Conservation (phyloP, 1,139 yeast genomes). For the Lodderomyces parapsilosis region DNA sequence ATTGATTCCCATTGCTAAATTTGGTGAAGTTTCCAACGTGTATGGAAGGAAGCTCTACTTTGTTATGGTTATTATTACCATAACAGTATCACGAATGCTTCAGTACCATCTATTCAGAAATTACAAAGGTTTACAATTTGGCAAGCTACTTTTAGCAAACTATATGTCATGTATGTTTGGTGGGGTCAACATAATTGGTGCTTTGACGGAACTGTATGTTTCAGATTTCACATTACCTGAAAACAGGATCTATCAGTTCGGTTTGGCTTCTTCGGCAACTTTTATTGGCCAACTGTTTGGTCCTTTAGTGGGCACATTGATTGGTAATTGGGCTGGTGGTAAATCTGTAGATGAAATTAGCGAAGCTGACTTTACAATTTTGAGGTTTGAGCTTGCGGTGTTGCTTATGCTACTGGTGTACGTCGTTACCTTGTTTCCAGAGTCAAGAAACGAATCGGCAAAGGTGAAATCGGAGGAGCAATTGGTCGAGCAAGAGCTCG, state of each 20-base stretch:
- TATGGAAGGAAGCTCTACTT: slow-evolving; percentile 54
- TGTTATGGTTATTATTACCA: slow-evolving; percentile 28
- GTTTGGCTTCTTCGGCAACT: slow-evolving; percentile 53
- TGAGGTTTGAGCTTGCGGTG: slow-evolving; percentile 26
- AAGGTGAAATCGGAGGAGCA: slow-evolving; percentile 45
- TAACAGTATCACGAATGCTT: slow-evolving; percentile 24
- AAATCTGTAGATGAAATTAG: neutral
- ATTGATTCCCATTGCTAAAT: slow-evolving; percentile 40
- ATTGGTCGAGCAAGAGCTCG: neutral
- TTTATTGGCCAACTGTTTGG: slow-evolving; percentile 63
- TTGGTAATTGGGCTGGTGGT: slow-evolving; percentile 3
- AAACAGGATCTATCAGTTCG: slow-evolving; percentile 54
- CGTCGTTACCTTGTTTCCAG: slow-evolving; percentile 46
- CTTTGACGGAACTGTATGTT: slow-evolving; percentile 57
- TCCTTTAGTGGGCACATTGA: slow-evolving; percentile 53
- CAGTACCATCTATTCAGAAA: slow-evolving; percentile 26
- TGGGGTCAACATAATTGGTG: slow-evolving; percentile 45
- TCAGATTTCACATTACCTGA: slow-evolving; percentile 56
- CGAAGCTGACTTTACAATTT: slow-evolving; percentile 27
- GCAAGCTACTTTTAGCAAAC: slow-evolving; percentile 31
- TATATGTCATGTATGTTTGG: slow-evolving; percentile 51
- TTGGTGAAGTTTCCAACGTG: slow-evolving; percentile 61
- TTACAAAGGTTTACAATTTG: slow-evolving; percentile 27
- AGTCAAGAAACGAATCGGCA: slow-evolving; percentile 52
- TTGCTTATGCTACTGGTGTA: slow-evolving; percentile 28